Evolutionary conservation across 2,329 filamentous ascomycete species (phyloP), one percentile per base, ranked within the genome.

Genomic region (Phoma herbarum): DNA sequence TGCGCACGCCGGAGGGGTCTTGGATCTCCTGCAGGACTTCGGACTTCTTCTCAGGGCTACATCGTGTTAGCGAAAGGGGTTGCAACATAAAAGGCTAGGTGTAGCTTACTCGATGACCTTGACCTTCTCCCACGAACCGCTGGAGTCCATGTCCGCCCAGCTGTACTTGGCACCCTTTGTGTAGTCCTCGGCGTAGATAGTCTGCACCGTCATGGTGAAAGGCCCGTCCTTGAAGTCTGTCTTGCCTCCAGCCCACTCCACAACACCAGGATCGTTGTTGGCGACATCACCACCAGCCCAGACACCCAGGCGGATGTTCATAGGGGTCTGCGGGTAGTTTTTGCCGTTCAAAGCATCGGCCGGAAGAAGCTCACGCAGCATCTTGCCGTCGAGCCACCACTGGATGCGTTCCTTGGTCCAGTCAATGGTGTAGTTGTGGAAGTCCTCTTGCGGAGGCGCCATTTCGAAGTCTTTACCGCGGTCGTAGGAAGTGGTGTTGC

Each of bases 131-230:
- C 82, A 90, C 52, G 77, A 80, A 50, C 90, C 90, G 1, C 82
- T 80, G 37, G 57, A 54, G 41, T 73, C 70, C 66, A 69, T 69
- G 47, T 79, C 79, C 70, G 90, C 89, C 64, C 86, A 92, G 49
- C 58, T 60, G 72, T 93, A 93, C 66, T 86, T 84, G 66, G 86
- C 86, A 45, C 79, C 82, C 0, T 87, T 86, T 48, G 81, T 84
- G 70, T 84, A 85, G 77, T 85, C 86, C 61, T 78, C 69, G 52
- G 84, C 81, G 28, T 81, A 80, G 31, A 86, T 78, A 28, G 82
- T 86, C 81, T 90, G 85, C 64, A 94, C 84, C 60, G 85, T 87
- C 90, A 93, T 93, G 67, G 83, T 87, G 79, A 86, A 94, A 0
- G 91, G 91, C 0, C 81, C 88, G 25, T 85, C 70, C 48, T 75